Evolutionary conservation across 2,329 filamentous ascomycete species (phyloP).

Genomic region (Colletotrichum sp.): DNA sequence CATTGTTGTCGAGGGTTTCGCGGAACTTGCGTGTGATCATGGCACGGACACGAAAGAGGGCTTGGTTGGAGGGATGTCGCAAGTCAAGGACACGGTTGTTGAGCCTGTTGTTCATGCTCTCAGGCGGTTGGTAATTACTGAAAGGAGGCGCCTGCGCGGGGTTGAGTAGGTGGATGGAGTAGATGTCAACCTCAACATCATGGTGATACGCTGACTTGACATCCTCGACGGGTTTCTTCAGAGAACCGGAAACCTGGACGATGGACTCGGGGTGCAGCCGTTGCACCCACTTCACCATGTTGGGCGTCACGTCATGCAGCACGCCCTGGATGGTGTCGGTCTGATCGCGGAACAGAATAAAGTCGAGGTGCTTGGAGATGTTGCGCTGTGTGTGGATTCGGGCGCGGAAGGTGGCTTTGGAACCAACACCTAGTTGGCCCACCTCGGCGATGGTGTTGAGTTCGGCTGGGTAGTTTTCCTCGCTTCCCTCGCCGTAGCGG

Average conservation of each 20-base stretch:
- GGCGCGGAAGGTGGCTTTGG: conserved; percentile 46
- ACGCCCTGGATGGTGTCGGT: conserved; percentile 86
- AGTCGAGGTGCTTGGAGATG: conserved; percentile 82
- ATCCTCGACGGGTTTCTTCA: conserved; percentile 76
- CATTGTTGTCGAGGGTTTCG: conserved; percentile 71
- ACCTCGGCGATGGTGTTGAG: conserved; percentile 18
- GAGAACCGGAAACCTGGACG: conserved; percentile 74
- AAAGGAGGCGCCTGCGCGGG: conserved; percentile 53
- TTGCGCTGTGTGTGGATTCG: conserved; percentile 81
- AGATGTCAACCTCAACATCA: conserved; percentile 76
- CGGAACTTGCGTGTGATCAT: conserved; percentile 83
- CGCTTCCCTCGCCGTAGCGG: conserved; percentile 6
- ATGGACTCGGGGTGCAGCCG: conserved; percentile 81
- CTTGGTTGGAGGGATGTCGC: conserved; percentile 84
- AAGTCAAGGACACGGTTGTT: conserved; percentile 76
- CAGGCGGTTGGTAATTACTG: conserved; percentile 48
- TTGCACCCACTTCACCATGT: conserved; percentile 88
- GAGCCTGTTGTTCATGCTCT: conserved; percentile 32
- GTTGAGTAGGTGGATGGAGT: conserved; percentile 57
- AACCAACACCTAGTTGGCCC: conserved; percentile 28
- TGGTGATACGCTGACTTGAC: conserved; percentile 79
- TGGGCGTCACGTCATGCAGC: conserved; percentile 59
- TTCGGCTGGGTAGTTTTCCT: conserved; percentile 5
- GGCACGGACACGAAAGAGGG: conserved; percentile 86
- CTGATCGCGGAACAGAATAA: conserved; percentile 86